phyloP scores from a whole-genome alignment of 768 basidiomycete species.

The Tricholoma terreum region DNA sequence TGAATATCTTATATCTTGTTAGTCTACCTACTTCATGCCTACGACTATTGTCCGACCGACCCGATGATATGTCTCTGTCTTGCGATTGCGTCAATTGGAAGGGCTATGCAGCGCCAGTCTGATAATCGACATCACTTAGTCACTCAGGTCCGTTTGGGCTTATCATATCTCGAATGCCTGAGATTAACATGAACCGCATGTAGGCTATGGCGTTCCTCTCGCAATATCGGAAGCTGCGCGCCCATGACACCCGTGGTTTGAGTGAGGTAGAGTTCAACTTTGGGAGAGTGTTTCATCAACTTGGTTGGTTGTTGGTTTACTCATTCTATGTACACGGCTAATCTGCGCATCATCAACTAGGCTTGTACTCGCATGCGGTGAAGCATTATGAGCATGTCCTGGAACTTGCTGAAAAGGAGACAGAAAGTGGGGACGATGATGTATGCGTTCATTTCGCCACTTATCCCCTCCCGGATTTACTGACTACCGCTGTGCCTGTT shows the following conservation, averaged over 20 bases:
- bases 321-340: neutral
- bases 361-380: constrained; percentile 76
- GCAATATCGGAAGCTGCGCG: constrained; percentile 70
- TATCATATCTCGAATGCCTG: neutral
- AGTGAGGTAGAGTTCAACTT: constrained; percentile 94
- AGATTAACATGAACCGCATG: neutral
- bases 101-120: constrained; percentile 90
- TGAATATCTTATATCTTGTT: neutral
- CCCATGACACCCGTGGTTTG: constrained; percentile 36
- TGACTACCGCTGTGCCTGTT: neutral
- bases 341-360: constrained; percentile 34
- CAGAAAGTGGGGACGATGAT: constrained; percentile 27
- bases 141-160: constrained; percentile 45
- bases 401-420: constrained; percentile 49
- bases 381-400: constrained; percentile 82
- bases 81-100: constrained; percentile 81
- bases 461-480: neutral
- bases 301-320: constrained; percentile 50
- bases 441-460: neutral
- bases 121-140: constrained; percentile 93
- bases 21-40: constrained; percentile 91
- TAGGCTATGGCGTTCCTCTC: constrained; percentile 84
- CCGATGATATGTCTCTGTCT: constrained; percentile 83
- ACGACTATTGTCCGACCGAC: constrained; percentile 80
- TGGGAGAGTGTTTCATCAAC: constrained; percentile 86